Conservation (phyloP, 2,329 filamentous ascomycete species). For the Aspergillus sp. region DNA sequence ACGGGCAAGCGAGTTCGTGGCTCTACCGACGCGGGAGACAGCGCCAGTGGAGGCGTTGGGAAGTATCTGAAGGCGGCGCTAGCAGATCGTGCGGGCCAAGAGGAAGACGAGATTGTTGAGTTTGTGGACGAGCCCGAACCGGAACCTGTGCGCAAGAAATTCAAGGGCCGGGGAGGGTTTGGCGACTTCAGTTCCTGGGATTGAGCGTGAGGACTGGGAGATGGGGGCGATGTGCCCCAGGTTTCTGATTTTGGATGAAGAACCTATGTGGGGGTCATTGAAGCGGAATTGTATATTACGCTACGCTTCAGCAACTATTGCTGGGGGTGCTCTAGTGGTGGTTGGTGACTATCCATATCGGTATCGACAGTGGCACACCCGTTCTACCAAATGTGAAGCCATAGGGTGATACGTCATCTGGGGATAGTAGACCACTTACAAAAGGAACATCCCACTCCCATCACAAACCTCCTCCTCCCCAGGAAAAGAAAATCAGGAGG, state of each 20-base stretch:
- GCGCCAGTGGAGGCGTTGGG: constrained; percentile 58
- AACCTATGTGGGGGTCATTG: not conserved
- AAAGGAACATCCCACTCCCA: too few species aligned
- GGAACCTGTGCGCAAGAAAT: constrained; percentile 78
- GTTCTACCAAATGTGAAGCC: not conserved
- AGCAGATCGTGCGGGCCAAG: constrained; percentile 33
- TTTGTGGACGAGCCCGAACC: constrained; percentile 60
- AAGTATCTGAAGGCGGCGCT: constrained; percentile 75
- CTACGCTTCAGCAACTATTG: too few species aligned
- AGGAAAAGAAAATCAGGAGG: too few species aligned
- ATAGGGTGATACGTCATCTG: not conserved
- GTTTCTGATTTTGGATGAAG: not conserved
- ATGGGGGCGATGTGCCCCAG: not conserved
- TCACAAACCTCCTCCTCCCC: too few species aligned
- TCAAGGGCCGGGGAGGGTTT: constrained; percentile 70
- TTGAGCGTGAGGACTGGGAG: not conserved
- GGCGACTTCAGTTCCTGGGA: constrained; percentile 93
- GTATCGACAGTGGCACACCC: too few species aligned
- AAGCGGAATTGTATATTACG: too few species aligned
- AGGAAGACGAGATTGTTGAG: constrained; percentile 61
- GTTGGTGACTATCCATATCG: too few species aligned
- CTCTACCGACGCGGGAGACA: constrained; percentile 49
- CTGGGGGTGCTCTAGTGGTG: too few species aligned
- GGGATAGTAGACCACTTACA: not conserved
- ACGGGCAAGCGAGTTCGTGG: constrained; percentile 86